phyloP scores from a whole-genome alignment of 1,284 basidiomycete genomes.

The Xerocomus subilludens region DNA sequence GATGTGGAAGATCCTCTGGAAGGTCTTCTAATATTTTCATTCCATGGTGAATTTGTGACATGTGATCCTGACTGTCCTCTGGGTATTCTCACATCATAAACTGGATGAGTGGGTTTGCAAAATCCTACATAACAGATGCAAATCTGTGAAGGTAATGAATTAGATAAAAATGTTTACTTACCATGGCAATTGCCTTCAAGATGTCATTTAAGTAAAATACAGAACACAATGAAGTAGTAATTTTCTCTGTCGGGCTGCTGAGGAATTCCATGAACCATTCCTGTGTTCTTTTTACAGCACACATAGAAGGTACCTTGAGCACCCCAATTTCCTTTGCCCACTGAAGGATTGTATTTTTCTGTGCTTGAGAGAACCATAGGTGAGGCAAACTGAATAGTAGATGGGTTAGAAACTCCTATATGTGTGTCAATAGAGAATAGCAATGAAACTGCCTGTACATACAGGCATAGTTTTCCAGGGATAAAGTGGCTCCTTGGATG shows the following conservation, averaged over 20 bases:
- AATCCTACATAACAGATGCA: constrained; percentile 37
- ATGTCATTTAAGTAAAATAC: no score
- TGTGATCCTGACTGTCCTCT: constrained; percentile 35
- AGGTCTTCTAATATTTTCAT: constrained; percentile 46
- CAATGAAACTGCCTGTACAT: not conserved
- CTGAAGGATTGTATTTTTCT: not conserved
- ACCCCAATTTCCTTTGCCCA: not conserved
- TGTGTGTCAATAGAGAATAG: not conserved
- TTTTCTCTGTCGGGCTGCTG: not conserved
- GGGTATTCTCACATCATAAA: constrained; percentile 48
- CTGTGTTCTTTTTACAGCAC: not conserved
- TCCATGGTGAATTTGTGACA: constrained; percentile 46
- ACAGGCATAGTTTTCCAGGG: not conserved
- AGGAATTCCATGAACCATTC: not conserved
- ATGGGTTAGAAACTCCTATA: not conserved
- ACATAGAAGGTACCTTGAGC: not conserved
- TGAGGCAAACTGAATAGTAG: not conserved
- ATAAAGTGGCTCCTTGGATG: not conserved
- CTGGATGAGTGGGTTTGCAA: constrained; percentile 44
- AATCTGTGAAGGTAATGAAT: not conserved
- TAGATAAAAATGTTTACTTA: not conserved
- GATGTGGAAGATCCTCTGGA: constrained; percentile 31
- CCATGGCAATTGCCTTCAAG: not conserved
- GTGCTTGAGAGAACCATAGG: not conserved
- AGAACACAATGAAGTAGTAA: no score